Percentiles rank a stretch among this genome's conserved stretches.
Evolutionary conservation across 352 stramenopile species (phyloP).

Genomic region (Phytophthora kernoviae): DNA sequence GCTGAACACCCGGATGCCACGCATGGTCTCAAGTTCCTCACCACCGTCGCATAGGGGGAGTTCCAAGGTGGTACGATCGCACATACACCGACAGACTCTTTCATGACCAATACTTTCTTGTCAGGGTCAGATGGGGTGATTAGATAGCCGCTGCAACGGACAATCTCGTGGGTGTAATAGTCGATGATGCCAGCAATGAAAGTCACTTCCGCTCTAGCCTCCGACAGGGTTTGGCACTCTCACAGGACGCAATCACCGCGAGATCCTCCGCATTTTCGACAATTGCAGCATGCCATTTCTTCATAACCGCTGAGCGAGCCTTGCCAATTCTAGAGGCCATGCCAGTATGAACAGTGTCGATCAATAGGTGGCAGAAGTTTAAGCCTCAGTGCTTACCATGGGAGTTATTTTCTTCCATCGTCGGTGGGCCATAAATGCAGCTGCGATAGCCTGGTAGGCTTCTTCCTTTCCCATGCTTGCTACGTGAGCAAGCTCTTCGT

Average conservation of each 20-base stretch:
- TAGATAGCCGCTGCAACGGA: slow-evolving; percentile 77
- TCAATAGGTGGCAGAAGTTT: background rate
- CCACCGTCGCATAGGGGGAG: slow-evolving; percentile 97
- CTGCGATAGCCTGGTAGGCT: slow-evolving; percentile 56
- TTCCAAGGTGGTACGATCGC: slow-evolving; percentile 97
- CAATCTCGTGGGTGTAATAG: slow-evolving; percentile 94
- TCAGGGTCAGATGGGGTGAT: slow-evolving; percentile 49
- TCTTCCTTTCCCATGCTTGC: slow-evolving; percentile 62
- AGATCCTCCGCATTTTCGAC: slow-evolving; percentile 68
- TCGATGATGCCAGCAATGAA: slow-evolving; percentile 95
- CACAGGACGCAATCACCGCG: slow-evolving; percentile 91
- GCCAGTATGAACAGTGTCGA: background rate
- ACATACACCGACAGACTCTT: slow-evolving; percentile 92
- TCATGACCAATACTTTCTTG: slow-evolving; percentile 69
- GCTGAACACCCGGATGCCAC: slow-evolving; percentile 92
- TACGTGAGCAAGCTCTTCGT: slow-evolving; percentile 53
- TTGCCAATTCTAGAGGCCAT: slow-evolving; percentile 19
- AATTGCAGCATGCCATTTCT: slow-evolving; percentile 67
- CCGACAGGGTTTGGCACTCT: slow-evolving; percentile 95
- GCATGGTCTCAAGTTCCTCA: slow-evolving; percentile 92
- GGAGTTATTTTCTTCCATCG: slow-evolving; percentile 58
- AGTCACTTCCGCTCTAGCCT: slow-evolving; percentile 91
- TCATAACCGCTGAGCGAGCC: slow-evolving; percentile 44
- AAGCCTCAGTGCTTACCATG: slow-evolving; percentile 26
- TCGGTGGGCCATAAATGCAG: slow-evolving; percentile 55